Conservation (phyloP, 2,329 filamentous ascomycete species). For the Claviceps monticola region DNA sequence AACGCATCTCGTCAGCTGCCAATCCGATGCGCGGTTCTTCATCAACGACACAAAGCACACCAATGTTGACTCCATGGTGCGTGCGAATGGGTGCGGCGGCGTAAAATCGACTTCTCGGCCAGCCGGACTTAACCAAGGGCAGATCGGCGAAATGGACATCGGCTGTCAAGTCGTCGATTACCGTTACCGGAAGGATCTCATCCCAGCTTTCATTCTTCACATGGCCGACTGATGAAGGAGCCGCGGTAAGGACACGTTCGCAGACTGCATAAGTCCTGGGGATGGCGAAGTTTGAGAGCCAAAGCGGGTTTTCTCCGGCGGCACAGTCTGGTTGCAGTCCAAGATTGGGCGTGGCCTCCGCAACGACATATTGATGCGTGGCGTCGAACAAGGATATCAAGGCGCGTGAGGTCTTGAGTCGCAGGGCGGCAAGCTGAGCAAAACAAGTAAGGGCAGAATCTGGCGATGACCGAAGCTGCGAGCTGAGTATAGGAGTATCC, state of each 20-base stretch:
- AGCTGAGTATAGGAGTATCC: background rate
- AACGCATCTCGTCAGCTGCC: conserved; percentile 11
- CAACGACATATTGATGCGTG: conserved; percentile 29
- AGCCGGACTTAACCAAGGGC: conserved; percentile 8
- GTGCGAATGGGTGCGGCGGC: conserved; percentile 22
- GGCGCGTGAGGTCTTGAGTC: conserved; percentile 25
- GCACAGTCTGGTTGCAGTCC: background rate
- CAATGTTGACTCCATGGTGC: conserved; percentile 20
- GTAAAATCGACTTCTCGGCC: conserved; percentile 16
- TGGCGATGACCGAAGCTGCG: conserved; percentile 10
- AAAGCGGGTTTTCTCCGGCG: conserved; percentile 3
- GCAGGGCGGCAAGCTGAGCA: conserved; percentile 30
- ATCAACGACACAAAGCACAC: conserved; percentile 16
- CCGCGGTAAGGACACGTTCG: background rate
- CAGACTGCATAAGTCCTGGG: conserved; percentile 10
- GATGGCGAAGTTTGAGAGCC: conserved; percentile 11
- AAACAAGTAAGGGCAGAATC: conserved; percentile 28
- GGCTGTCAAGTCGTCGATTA: background rate
- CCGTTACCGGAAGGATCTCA: background rate
- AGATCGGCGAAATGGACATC: conserved; percentile 15
- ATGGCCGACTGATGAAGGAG: background rate
- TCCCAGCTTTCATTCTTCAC: background rate
- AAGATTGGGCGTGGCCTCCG: conserved; percentile 25
- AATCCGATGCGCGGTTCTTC: conserved; percentile 6
- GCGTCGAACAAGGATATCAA: conserved; percentile 35